Conservation (phyloP, 345 rosid species). For the Arabidopsis suecica region DNA sequence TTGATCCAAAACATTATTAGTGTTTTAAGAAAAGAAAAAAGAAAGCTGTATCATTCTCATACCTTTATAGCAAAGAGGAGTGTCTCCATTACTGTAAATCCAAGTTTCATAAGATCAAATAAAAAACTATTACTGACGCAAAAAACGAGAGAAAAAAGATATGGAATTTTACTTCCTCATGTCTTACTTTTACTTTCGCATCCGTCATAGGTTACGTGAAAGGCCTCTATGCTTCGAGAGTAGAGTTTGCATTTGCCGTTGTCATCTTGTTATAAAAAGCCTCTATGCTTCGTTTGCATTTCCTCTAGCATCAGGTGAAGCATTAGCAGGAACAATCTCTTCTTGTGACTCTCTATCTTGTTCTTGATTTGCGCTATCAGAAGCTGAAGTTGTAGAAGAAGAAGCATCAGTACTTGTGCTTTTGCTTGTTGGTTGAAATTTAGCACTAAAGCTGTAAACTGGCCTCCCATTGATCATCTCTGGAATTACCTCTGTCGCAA, state of each 20-base stretch:
- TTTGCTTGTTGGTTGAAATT: constrained; percentile 24
- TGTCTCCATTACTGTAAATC: neutral
- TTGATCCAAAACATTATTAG: no score
- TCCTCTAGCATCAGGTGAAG: constrained; percentile 16
- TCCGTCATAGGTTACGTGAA: no score
- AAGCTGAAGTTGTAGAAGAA: constrained; percentile 35
- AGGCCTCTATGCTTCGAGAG: no score
- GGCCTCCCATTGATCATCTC: constrained; percentile 6
- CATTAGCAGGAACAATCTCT: constrained; percentile 15
- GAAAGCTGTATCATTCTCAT: neutral
- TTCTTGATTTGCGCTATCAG: constrained; percentile 36
- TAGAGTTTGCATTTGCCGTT: no score
- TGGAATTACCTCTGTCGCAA: constrained; percentile 54
- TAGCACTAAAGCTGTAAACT: neutral
- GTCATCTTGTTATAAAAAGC: neutral
- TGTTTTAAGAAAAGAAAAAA: neutral
- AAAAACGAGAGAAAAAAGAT: neutral
- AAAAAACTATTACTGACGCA: neutral
- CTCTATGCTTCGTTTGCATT: constrained; percentile 39
- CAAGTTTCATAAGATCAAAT: neutral
- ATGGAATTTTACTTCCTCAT: no score
- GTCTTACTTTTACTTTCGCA: no score
- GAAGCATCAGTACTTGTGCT: constrained; percentile 30
- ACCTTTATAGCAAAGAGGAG: neutral
- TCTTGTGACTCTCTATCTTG: constrained; percentile 24